Base-by-base conservation (phyloP, 2,329 filamentous ascomycete genomes). In the Diaporthe eres region DNA sequence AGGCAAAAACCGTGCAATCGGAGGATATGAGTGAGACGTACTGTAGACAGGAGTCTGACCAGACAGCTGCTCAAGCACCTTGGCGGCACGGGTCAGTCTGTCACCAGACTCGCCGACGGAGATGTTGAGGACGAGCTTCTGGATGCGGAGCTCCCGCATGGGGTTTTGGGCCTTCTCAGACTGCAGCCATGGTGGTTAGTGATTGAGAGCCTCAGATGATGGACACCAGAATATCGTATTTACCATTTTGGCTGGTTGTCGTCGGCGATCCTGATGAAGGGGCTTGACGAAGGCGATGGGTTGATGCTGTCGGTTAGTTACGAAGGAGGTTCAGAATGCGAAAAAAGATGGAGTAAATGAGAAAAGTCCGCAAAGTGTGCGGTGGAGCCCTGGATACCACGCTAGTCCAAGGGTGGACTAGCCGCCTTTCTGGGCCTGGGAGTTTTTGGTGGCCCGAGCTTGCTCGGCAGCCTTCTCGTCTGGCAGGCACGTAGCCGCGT, bases 21-120 rank as follows among this genome's bases (percentile, higher is more conserved):
- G 34, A 34, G 34, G 34, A 9, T 34, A 34, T 34, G 0, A 34
- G 34, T 34, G 34, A 34, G 34, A 90, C 92, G 81, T 92, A 96
- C 95, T 98, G 95, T 99, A 99, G 90, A 99, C 97, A 84, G 97
- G 97, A 83, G 97, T 98, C 92, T 99, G 97, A 96, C 97, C 97
- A 89, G 92, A 95, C 87, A 99, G 92, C 92, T 99, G 97, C 92
- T 99, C 97, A 84, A 99, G 92, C 92, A 99, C 97, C 93, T 99
- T 99, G 86, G 97, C 97, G 87, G 97, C 97, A 94, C 97, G 95
- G 84, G 97, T 99, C 87, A 99, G 94, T 93, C 97, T 98, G 91
- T 99, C 97, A 95, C 97, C 97, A 94, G 96, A 98, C 92, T 99
- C 97, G 90, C 97, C 97, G 85, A 99, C 97, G 83, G 95, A 98